Evolutionary conservation across 306 rosid species (phyloP).

Genomic region (Phaseolus lunatus): DNA sequence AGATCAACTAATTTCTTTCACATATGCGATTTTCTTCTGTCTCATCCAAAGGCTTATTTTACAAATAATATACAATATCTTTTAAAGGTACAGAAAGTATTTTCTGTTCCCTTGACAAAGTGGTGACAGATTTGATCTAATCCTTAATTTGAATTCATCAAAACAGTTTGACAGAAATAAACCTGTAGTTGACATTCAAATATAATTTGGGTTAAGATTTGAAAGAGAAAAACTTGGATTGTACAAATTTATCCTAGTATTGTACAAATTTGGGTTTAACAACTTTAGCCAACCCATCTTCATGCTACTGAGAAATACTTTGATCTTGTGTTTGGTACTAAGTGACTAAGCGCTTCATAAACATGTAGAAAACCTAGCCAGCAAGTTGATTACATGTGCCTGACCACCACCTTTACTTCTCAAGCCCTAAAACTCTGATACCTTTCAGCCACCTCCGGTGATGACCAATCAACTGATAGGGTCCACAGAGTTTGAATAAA

Average conservation of each 20-base stretch:
- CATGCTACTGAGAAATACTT: neutral
- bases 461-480: slow-evolving; percentile 11
- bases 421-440: neutral
- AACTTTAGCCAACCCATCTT: slow-evolving; percentile 10
- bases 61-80: neutral
- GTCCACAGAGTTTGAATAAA: neutral
- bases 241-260: slow-evolving; percentile 1
- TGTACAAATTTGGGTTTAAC: neutral
- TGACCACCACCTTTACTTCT: slow-evolving; percentile 12
- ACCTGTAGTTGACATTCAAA: slow-evolving; percentile 9
- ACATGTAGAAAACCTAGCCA: neutral
- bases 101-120: neutral
- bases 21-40: slow-evolving; percentile 1
- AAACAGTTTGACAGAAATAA: slow-evolving; percentile 8
- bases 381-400: slow-evolving; percentile 7
- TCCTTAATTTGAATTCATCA: slow-evolving; percentile 14
- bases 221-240: neutral
- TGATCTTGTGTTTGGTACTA: neutral
- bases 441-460: slow-evolving; percentile 9
- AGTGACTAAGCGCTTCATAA: neutral
- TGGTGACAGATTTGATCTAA: slow-evolving; percentile 1
- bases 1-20: slow-evolving; percentile 20
- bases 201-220: slow-evolving; percentile 13
- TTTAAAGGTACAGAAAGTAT: neutral
- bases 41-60: slow-evolving; percentile 3